Evolutionary conservation across 2,329 filamentous ascomycete species (phyloP).

Genomic region (Blastomyces gilchristii): DNA sequence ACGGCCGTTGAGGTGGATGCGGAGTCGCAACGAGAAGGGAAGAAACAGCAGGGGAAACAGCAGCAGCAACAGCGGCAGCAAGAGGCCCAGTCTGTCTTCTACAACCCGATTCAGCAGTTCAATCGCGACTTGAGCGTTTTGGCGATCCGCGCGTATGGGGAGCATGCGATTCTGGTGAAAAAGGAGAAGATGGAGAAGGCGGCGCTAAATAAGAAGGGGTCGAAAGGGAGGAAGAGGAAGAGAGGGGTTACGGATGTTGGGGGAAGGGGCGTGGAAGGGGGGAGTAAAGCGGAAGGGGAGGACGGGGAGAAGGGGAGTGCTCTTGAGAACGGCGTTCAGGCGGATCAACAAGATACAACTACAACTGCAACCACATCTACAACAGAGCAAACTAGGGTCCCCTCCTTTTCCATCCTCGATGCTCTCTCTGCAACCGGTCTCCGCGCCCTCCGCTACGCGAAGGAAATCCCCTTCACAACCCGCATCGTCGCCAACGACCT

Average conservation of each 20-base stretch:
- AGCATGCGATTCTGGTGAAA: slow-evolving; percentile 50
- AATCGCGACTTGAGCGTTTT: slow-evolving; percentile 92
- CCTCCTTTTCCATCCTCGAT: slow-evolving; percentile 74
- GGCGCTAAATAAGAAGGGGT: slow-evolving; percentile 21
- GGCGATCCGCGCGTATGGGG: slow-evolving; percentile 79
- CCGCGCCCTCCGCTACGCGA: slow-evolving; percentile 79
- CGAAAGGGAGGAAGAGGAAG: slow-evolving; percentile 32
- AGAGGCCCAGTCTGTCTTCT: slow-evolving; percentile 64
- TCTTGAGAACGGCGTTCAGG: slow-evolving; percentile 4
- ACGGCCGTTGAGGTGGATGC: neutral
- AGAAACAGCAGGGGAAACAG: neutral
- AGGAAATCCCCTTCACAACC: slow-evolving; percentile 77
- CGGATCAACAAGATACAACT: slow-evolving; percentile 5
- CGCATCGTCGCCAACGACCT: slow-evolving; percentile 84
- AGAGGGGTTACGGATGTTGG: slow-evolving; percentile 20
- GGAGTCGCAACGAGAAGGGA: neutral
- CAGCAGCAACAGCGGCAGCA: neutral
- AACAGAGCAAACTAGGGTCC: slow-evolving; percentile 24
- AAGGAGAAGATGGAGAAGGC: slow-evolving; percentile 39
- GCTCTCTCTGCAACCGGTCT: slow-evolving; percentile 90
- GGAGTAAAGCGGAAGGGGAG: slow-evolving; percentile 5
- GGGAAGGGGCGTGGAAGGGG: slow-evolving; percentile 3
- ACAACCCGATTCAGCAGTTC: slow-evolving; percentile 98
- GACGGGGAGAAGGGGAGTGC: neutral
- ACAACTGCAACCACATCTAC: neutral